Evolutionary conservation across 805 yeast species (phyloP), one percentile per base, ranked within the genome.

Genomic region (Debaryomyces tyrocola): DNA sequence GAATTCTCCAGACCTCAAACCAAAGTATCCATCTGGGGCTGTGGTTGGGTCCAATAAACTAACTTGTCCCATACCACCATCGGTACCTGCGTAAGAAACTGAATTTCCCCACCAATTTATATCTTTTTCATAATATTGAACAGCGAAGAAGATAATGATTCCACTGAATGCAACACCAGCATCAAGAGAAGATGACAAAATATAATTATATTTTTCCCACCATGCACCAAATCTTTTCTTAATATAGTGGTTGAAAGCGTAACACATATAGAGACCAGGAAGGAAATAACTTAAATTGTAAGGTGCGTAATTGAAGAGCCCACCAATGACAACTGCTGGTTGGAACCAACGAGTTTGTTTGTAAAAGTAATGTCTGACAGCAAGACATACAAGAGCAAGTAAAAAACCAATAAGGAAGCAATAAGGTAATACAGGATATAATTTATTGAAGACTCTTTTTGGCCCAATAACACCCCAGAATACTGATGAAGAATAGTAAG

Each of bases 141-240:
- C 70, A 5, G 77, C 64, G 53, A 79, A 80, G 66, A 82, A 83
- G 35, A 81, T 73, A 47, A 83, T 69, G 45, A 84, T 67, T 7
- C 81, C 74, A 41, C 79, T 62, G 50, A 82, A 71, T 1, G 85
- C 85, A 27, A 80, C 73, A 27, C 85, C 86, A 2, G 84, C 77
- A n/a, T 66, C 58, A 29, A 82, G 61, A 5, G 77, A 83, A 27
- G 81, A 71, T 14, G 78, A 62, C 41, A 83, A 59, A 35, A 83
- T 69, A 59, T 80, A 83, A 59, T 82, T 83, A 62, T 84, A 84
- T 61, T 82, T 84, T 31, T 82, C 79, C 89, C 84, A 84, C 85
- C 84, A 74, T 20, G 72, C 60, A 43, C 69, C 56, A 60, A 73
- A 75, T 51, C 65, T 62, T 42, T 67, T 63, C 54, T 75, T 73